Base-by-base conservation (phyloP, 73 alveolate species). In the Paraurostyla sp. region DNA sequence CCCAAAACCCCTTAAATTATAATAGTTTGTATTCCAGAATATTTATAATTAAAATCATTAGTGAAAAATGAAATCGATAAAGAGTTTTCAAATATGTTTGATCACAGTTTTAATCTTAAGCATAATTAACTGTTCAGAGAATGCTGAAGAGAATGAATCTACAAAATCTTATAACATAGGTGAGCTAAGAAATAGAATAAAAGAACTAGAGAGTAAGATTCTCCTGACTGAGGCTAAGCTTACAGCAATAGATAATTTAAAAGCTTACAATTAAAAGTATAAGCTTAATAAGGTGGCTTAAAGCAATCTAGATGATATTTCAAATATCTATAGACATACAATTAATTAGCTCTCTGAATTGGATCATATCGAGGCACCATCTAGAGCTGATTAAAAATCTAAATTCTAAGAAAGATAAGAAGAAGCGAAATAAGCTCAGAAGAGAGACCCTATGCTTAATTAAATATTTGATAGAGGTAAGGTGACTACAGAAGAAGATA, bases 401-500 rank as follows among this genome's bases (percentile, higher is more conserved):
- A 58, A 40, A 15, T 56, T 22, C 9, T 13, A 22, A 20, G 58
- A 65, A 18, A 35, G 3, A 38, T 65, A 40, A 25, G 7, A 38
- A 7, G 36, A 13, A 65, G 82, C 6, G 42, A 3, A 29, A 11
- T 16, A 11, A 22, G 3, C 1, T 23, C 6, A 27, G 32, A 59
- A 18, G n/a, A 65, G 82, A 65, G 58, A 65, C 38, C 82, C 82
- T 40, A 9, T 65, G 13, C 41, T 65, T 15, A 65, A 65, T 65
- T 38, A 65, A 40, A 38, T 65, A 32, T 35, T 65, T 65, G 82
- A 65, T 65, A 65, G 58, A 65, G 82, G 60, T 16, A 38, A 38
- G 23, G 23, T 65, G 13, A 38, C 6, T 9, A 38, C 60, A 38
- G 58, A 65, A 1, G 25, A 20, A 6, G 38, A 65, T 30, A 38